phyloP scores from a whole-genome alignment of 2,329 filamentous ascomycete species.

The Rutstroemia sp. region DNA sequence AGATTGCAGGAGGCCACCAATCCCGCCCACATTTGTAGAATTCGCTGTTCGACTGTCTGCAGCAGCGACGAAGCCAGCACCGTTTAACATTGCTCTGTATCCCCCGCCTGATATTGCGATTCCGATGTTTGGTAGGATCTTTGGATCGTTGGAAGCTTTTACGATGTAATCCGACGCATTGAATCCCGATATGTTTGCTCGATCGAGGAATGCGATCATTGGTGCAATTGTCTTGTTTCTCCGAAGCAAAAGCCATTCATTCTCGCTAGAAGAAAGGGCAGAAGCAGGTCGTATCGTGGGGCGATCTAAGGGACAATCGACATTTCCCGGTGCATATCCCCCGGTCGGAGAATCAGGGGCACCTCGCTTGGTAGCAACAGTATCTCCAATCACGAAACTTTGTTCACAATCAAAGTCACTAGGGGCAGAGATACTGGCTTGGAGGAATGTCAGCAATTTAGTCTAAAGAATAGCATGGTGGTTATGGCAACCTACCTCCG shows the following conservation, averaged over 20 bases:
- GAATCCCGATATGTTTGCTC: conserved; percentile 68
- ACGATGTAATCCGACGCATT: conserved; percentile 46
- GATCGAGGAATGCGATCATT: conserved; percentile 66
- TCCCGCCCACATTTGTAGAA: conserved; percentile 53
- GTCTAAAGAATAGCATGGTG: too few species aligned
- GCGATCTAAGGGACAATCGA: conserved; percentile 59
- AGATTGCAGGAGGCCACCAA: conserved; percentile 75
- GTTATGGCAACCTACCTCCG: too few species aligned
- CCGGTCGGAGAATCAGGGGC: conserved; percentile 37
- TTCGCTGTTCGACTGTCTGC: conserved; percentile 66
- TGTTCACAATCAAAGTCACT: too few species aligned
- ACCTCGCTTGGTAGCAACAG: conserved; percentile 18
- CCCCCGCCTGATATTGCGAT: conserved; percentile 78
- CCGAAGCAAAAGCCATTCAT: conserved; percentile 63
- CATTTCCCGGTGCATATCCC: conserved; percentile 62
- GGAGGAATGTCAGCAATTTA: too few species aligned
- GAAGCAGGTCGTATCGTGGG: conserved; percentile 61
- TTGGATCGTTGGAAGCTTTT: conserved; percentile 59
- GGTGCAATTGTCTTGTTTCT: conserved; percentile 65
- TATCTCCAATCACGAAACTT: too few species aligned
- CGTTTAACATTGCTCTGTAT: conserved; percentile 79
- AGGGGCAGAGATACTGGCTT: too few species aligned
- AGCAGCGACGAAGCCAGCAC: conserved; percentile 70
- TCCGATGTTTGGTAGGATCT: conserved; percentile 58
- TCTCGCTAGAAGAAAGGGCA: conserved; percentile 60